Base-by-base conservation (phyloP, 2,329 filamentous ascomycete species). In the Zelopaecilomyces penicillatus region DNA sequence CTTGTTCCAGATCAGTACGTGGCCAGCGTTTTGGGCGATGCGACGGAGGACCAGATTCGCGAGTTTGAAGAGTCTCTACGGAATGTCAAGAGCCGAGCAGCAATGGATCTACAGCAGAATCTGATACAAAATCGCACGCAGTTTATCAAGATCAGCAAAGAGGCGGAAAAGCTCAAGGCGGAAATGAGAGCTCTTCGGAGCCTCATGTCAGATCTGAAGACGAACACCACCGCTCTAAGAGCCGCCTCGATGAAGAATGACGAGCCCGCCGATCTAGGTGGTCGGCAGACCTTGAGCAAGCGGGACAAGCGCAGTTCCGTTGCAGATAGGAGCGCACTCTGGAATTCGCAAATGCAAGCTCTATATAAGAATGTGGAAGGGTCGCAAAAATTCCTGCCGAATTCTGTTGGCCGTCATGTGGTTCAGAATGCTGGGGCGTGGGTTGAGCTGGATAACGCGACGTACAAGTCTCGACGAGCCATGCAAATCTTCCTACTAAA, bases 91-190 rank as follows among this genome's bases (percentile, higher is more conserved):
- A 76, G 77, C 52, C 80, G 86, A 45, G 89, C 88, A 6, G 83
- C 85, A 5, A 76, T 81, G 40, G 90, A 97, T 55, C 73, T 98
- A 26, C 91, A 97, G 65, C 87, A 94, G 60, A 97, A 90, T 65
- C 85, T 98, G 41, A 91, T 95, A 66, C 90, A 96, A 64, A 98
- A 98, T 65, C 82, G 93, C 40, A 95, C 88, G 0, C 93, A 97
- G 59, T 98, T 98, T 61, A 97, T 98, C 73, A 95, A 95, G 66
- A 97, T 98, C 65, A 96, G 90, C 62, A 96, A 97, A 66, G 93
- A 98, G 68, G 93, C 94, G 2, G 93, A 98, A 66, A 96, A 95
- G 69, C 79, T 98, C 46, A 97, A 97, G 67, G 80, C 81, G 44
- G 93, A 98, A 64, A 97, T 98, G 93, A 80, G 87, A 42, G 87